Evolutionary conservation across 1,139 yeast species (phyloP), one percentile per base, ranked within the genome.

Genomic region (Taphrina betulina): DNA sequence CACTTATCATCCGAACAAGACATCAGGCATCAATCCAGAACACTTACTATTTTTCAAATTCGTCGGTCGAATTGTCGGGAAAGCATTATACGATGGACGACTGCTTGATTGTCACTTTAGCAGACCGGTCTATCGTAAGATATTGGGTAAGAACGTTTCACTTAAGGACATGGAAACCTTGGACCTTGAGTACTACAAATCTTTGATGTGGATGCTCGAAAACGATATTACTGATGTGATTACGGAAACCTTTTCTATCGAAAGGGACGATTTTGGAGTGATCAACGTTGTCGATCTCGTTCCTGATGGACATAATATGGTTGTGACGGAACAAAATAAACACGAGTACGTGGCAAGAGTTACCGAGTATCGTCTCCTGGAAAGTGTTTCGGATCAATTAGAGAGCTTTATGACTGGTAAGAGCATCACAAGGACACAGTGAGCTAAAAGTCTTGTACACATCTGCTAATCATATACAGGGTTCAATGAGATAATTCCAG

Each of bases 161-260:
- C 76, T 94, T 64, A 88, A 87, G 65, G 99, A 94, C 67, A 85
- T 94, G 92, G 98, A 92, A 69, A 85, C 94, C 0, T 75, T 94
- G 62, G 99, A 94, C 69, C 76, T 89, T 59, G 96, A 89, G 61
- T 94, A 92, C 68, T 89, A 85, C 73, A 90, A 90, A 69, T 87
- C 96, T 1, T 72, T 94, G 65, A 78, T 84, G 66, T 94, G 99
- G 99, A 94, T 94, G 86, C 74, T 94, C 58, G 96, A 92, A 64
- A 92, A 94, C 71, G 96, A 75, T 69, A 92, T 94, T 57, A 94
- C 98, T 0, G 98, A 90, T 69, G 85, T 94, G 33, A 87, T 94
- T 56, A 90, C 92, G n/a, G 98, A 94, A 69, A 90, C 95, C 16
- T 92, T 94, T 67, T 83, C 95, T 5, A 88, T 92, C 35, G 97